Evolutionary conservation across 2,329 filamentous ascomycete species (phyloP), one percentile per base, ranked within the genome.

Genomic region (Hypoxylon sp.): DNA sequence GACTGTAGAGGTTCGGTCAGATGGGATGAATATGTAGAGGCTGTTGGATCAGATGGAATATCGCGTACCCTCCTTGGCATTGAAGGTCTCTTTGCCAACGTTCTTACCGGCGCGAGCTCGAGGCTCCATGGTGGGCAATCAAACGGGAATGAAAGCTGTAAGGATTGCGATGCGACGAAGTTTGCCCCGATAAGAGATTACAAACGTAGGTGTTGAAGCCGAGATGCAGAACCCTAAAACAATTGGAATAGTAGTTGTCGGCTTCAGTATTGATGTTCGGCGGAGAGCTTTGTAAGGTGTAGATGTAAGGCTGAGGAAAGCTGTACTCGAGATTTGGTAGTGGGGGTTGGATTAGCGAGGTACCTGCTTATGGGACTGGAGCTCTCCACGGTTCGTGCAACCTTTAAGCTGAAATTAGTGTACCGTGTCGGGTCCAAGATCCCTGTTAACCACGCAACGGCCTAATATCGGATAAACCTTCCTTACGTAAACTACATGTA

Each of bases 21-120:
- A 50, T 17, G 13, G 17, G 13, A 29, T 11, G 4, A n/a, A 73
- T 70, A 55, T 61, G 69, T 37, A 58, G 22, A 63, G 47, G 31
- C 50, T 19, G 52, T 33, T 55, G 42, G 17, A 17, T 58, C 1
- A 47, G 46, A 9, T 35, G 33, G 29, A 62, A 54, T 35, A 42
- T 14, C 46, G 81, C 88, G 71, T 83, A 93, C 92, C 84, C 80
- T 94, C 92, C 78, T 87, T 87, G 63, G 88, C 85, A 69, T 84
- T 86, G 80, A 96, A 95, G 80, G 93, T 94, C 86, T 94, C 92
- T 80, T 93, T 92, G 71, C 91, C 91, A 80, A 94, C 91, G 84
- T 94, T 93, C 77, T 93, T 91, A 78, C 91, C 91, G 76, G 91
- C 90, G 75, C 92, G 88, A 67, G 92, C 92, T 77, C 92, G 87